A percentile compares a stretch with the other conserved stretches of the same genome.
Conservation (phyloP, 1,284 basidiomycete genomes). For the Takashimella tepidaria region DNA sequence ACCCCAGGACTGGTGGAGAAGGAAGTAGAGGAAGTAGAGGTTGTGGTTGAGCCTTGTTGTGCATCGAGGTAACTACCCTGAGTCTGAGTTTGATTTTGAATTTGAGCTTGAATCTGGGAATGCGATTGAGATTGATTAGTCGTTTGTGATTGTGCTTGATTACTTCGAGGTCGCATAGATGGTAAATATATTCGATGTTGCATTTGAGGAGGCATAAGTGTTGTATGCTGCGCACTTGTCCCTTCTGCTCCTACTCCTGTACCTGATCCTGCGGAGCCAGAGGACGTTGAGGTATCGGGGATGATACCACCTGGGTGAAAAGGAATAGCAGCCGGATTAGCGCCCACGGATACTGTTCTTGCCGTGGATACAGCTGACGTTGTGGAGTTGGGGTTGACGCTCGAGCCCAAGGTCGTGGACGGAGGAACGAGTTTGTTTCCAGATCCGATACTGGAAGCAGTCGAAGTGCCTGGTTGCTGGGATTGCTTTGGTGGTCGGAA, state of each 20-base stretch:
- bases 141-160: no score
- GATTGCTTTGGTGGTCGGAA: slow-evolving; percentile 15
- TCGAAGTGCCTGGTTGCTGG: slow-evolving; percentile 1
- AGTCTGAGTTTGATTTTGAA: slow-evolving; percentile 40
- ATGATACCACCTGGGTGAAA: slow-evolving; percentile 16
- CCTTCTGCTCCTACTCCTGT: no score
- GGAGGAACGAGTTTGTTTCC: no score
- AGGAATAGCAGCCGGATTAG: slow-evolving; percentile 36
- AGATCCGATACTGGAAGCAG: no score
- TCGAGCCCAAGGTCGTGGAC: no score
- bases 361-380: no score
- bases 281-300: not conserved
- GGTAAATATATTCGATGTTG: slow-evolving; percentile 48
- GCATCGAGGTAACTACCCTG: slow-evolving; percentile 32
- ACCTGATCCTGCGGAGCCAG: no score
- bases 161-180: slow-evolving; percentile 36
- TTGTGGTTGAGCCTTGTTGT: slow-evolving; percentile 2
- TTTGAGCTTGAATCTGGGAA: no score
- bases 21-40: slow-evolving; percentile 31
- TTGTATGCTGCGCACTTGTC: slow-evolving; percentile 42
- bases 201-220: slow-evolving; percentile 44
- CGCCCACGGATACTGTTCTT: slow-evolving; percentile 13
- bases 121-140: no score
- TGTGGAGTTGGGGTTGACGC: no score
- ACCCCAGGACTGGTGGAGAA: slow-evolving; percentile 23